Evolutionary conservation across 208 protist species (phyloP).

Genomic region (Crithidia bombi): DNA sequence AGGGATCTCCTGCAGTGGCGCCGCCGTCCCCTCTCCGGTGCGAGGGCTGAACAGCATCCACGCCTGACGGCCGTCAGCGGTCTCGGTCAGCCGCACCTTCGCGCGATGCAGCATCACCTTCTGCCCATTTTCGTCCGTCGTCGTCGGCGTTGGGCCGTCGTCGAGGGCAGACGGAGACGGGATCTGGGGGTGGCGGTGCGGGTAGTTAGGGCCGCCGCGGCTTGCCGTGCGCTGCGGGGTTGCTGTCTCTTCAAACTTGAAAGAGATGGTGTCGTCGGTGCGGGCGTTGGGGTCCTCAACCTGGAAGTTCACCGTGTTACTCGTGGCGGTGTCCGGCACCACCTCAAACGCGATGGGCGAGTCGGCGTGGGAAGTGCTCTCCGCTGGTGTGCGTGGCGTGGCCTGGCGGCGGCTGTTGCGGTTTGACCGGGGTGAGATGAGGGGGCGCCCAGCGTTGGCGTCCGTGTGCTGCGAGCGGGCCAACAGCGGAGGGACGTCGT

Average conservation of each 20-base stretch:
- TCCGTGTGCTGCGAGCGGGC: constrained; percentile 15
- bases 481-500: constrained; percentile 4
- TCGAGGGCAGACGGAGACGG: constrained; percentile 53
- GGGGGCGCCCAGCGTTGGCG: not conserved
- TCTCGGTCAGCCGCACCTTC: constrained; percentile 46
- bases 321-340: constrained; percentile 3
- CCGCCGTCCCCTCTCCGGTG: constrained; percentile 23
- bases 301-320: constrained; percentile 32
- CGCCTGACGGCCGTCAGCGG: constrained; percentile 49
- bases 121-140: constrained; percentile 47
- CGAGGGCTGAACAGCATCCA: constrained; percentile 66
- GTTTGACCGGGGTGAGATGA: not conserved
- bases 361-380: not conserved
- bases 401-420: constrained; percentile 21
- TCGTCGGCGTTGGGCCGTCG: constrained; percentile 37
- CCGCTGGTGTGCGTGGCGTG: constrained; percentile 15
- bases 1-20: constrained; percentile 45
- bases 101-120: constrained; percentile 36
- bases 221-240: constrained; percentile 21
- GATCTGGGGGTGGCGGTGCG: constrained; percentile 42
- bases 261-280: constrained; percentile 41
- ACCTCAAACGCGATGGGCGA: constrained; percentile 22
- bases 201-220: constrained; percentile 1
- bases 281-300: constrained; percentile 21
- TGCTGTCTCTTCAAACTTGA: constrained; percentile 22